phyloP scores from a whole-genome alignment of 2,329 filamentous ascomycete species.

The Penicillium sp. region DNA sequence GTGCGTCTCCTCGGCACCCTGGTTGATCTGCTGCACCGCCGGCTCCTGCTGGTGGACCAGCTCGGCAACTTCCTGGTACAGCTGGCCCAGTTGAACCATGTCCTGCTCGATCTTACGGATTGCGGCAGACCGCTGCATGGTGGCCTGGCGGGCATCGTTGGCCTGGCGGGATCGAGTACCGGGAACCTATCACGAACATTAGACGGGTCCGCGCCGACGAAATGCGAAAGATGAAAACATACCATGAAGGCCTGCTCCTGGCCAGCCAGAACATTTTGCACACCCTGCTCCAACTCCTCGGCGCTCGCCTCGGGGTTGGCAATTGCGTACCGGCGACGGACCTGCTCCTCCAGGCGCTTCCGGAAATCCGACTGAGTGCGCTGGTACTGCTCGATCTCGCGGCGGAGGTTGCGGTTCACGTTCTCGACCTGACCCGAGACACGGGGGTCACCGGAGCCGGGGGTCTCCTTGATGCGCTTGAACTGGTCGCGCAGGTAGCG shows the following conservation, averaged over 20 bases:
- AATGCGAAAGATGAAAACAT: slow-evolving; percentile 40
- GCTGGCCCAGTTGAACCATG: slow-evolving; percentile 77
- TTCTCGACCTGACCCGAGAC: slow-evolving; percentile 77
- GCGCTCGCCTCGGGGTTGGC: slow-evolving; percentile 77
- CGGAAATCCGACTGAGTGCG: slow-evolving; percentile 73
- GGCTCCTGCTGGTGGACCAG: slow-evolving; percentile 83
- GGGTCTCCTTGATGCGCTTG: slow-evolving; percentile 74
- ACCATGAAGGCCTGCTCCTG: slow-evolving; percentile 78
- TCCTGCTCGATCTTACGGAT: slow-evolving; percentile 90
- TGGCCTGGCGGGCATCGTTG: slow-evolving; percentile 72
- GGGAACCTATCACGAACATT: slow-evolving; percentile 24
- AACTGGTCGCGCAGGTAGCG: slow-evolving; percentile 73
- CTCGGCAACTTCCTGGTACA: slow-evolving; percentile 86
- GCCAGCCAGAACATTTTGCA: slow-evolving; percentile 60
- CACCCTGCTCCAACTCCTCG: slow-evolving; percentile 69
- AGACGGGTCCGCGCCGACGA: not conserved
- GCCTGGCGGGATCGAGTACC: slow-evolving; percentile 61
- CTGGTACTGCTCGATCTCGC: slow-evolving; percentile 77
- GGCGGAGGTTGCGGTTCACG: slow-evolving; percentile 73
- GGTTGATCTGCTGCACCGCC: slow-evolving; percentile 73
- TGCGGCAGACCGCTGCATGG: slow-evolving; percentile 76
- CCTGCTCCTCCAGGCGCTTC: slow-evolving; percentile 74
- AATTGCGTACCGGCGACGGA: slow-evolving; percentile 85
- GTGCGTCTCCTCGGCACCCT: slow-evolving; percentile 78
- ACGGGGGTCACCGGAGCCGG: slow-evolving; percentile 65